A percentile compares a stretch with the other conserved stretches of the same genome.
These are phyloP conservation scores for Phytophthora nicotianae DNA, from an alignment of 352 stramenopile genomes.

Conservation along the genomic window DNA sequence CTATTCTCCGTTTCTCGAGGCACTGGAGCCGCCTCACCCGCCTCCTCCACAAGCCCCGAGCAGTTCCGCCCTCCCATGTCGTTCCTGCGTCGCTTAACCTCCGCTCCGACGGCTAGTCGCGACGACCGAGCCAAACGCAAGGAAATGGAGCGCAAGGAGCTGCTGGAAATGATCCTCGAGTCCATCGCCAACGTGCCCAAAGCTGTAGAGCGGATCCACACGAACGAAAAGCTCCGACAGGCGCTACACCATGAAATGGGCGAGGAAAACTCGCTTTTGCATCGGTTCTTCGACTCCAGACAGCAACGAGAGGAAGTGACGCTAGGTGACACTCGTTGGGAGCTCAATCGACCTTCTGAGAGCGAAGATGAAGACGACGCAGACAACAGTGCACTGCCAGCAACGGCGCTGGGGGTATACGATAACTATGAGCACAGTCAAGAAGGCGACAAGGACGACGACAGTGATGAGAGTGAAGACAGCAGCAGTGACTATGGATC, in stretches of 20 bases:
- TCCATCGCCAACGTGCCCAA: conserved; percentile 76
- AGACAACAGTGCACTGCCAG: conserved; percentile 4
- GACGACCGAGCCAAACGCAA: conserved; percentile 55
- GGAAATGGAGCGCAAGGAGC: conserved; percentile 63
- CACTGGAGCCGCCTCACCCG: neutral
- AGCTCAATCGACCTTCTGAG: conserved; percentile 12
- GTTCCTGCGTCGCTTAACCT: conserved; percentile 39
- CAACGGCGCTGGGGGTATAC: conserved; percentile 10
- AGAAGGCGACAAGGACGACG: conserved; percentile 17
- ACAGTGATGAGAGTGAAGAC: conserved; percentile 23
- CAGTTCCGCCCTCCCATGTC: conserved; percentile 44
- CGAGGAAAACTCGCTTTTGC: conserved; percentile 51
- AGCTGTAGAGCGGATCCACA: conserved; percentile 73
- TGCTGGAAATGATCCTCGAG: conserved; percentile 78
- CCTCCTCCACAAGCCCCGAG: conserved; percentile 1
- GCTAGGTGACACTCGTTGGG: conserved; percentile 22
- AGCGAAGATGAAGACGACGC: conserved; percentile 13
- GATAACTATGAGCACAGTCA: conserved; percentile 25
- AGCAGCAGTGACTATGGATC: conserved; percentile 62
- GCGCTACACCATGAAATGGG: conserved; percentile 66
- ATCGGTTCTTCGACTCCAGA: conserved; percentile 48
- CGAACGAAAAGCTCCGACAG: conserved; percentile 65
- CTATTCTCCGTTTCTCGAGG: conserved; percentile 5
- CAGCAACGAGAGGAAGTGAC: conserved; percentile 12
- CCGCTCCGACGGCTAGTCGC: conserved; percentile 19